Evolutionary conservation across 2,329 filamentous ascomycete genomes (phyloP).

Genomic region (Cladosporium oxysporum): DNA sequence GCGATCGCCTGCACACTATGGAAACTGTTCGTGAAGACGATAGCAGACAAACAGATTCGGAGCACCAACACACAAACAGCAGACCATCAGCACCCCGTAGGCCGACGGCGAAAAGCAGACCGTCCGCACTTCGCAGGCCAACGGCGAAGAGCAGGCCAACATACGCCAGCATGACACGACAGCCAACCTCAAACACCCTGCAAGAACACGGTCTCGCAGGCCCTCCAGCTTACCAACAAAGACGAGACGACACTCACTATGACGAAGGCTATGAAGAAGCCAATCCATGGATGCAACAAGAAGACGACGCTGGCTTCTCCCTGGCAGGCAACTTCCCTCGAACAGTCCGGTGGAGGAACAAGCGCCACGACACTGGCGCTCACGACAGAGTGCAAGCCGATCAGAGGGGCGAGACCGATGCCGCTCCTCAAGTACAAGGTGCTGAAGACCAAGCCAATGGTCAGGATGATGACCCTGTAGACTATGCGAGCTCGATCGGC

Average conservation of each 20-base stretch:
- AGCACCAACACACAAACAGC: neutral
- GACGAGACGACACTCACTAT: conserved; percentile 30
- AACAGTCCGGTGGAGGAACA: conserved; percentile 27
- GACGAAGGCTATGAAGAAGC: conserved; percentile 30
- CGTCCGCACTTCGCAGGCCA: neutral
- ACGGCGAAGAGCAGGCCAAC: neutral
- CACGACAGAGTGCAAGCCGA: conserved; percentile 21
- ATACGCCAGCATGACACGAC: neutral
- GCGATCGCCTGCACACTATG: conserved; percentile 9
- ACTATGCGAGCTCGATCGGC: conserved; percentile 8
- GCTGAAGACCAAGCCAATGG: neutral
- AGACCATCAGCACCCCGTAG: neutral
- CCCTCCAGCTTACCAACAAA: conserved; percentile 1
- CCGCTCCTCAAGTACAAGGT: conserved; percentile 27
- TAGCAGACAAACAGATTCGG: neutral
- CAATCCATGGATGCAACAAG: conserved; percentile 30
- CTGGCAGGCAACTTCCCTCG: conserved; percentile 32
- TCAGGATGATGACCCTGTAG: conserved; percentile 3
- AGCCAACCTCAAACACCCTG: neutral
- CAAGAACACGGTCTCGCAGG: conserved; percentile 9
- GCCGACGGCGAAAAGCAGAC: neutral
- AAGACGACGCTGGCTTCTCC: conserved; percentile 28
- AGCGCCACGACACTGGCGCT: conserved; percentile 17
- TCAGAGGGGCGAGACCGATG: conserved; percentile 30
- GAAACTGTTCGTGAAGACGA: conserved; percentile 4